Conservation (phyloP, 768 basidiomycete species). For the Suillus ampliporus region DNA sequence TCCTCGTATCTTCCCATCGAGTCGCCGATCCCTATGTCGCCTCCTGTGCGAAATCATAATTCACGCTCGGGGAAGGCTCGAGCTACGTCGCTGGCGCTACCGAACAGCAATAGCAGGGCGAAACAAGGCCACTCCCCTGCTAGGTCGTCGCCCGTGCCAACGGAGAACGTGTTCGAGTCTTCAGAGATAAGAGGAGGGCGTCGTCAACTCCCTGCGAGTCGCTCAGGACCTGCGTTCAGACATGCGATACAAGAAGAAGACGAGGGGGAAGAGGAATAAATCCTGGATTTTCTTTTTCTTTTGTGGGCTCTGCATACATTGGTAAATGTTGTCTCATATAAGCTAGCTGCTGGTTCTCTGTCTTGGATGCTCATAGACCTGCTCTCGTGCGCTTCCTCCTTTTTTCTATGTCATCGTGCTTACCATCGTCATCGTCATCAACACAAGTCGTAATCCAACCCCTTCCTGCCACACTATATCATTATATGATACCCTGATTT, state of each 20-base stretch:
- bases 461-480: slow-evolving; percentile 21
- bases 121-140: slow-evolving; percentile 65
- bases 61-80: slow-evolving; percentile 40
- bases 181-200: slow-evolving; percentile 60
- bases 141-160: slow-evolving; percentile 62
- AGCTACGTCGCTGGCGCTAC: slow-evolving; percentile 26
- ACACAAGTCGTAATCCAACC: slow-evolving; percentile 5
- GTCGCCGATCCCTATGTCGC: slow-evolving; percentile 49
- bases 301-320: neutral
- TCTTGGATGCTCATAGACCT: slow-evolving; percentile 20
- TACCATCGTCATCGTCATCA: slow-evolving; percentile 24
- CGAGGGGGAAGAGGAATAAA: slow-evolving; percentile 76
- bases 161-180: slow-evolving; percentile 53
- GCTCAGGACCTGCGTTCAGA: slow-evolving; percentile 72
- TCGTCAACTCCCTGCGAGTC: slow-evolving; percentile 70
- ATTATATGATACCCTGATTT: slow-evolving; percentile 33
- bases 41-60: slow-evolving; percentile 55
- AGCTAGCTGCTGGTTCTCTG: slow-evolving; percentile 8
- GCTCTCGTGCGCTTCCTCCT: slow-evolving; percentile 12
- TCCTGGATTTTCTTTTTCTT: slow-evolving; percentile 9
- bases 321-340: slow-evolving; percentile 14
- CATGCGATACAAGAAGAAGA: slow-evolving; percentile 86
- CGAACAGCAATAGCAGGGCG: slow-evolving; percentile 40
- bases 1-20: slow-evolving; percentile 38
- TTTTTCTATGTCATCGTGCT: slow-evolving; percentile 13